Conservation (phyloP, 768 basidiomycete genomes). For the Lactarius sanguifluus region DNA sequence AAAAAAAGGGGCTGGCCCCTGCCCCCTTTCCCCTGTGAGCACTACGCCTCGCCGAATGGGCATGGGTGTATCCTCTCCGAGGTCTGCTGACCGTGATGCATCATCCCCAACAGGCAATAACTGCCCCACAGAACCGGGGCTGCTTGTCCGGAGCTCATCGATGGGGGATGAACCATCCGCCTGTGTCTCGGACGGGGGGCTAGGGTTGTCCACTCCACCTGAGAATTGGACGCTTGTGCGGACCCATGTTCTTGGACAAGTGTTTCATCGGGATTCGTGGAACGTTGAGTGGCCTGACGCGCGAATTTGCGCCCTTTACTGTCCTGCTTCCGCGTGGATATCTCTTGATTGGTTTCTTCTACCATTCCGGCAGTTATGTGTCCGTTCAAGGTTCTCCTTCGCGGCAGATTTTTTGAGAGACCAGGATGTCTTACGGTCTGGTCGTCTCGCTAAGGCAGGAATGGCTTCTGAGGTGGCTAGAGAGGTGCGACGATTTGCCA, state of each 20-base stretch:
- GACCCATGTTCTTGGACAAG: slow-evolving; percentile 13
- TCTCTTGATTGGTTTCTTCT: not conserved
- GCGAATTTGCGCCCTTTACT: slow-evolving; percentile 2
- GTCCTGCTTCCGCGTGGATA: not conserved
- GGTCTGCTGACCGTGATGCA: slow-evolving; percentile 2
- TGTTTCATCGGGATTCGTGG: not conserved
- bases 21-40: slow-evolving; percentile 1
- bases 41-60: not conserved
- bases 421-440: not conserved
- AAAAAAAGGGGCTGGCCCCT: slow-evolving; percentile 20
- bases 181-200: slow-evolving; percentile 5
- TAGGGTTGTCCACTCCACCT: slow-evolving; percentile 16
- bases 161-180: slow-evolving; percentile 1
- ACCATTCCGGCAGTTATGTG: not conserved
- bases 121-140: slow-evolving; percentile 3
- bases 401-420: slow-evolving; percentile 7
- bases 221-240: slow-evolving; percentile 1
- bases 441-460: slow-evolving; percentile 4
- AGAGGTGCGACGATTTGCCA: slow-evolving; percentile 16
- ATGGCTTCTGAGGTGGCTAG: not conserved
- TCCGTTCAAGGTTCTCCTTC: slow-evolving; percentile 8
- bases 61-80: not conserved
- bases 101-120: not conserved
- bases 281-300: not conserved
- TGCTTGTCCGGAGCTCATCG: slow-evolving; percentile 19